Conservation (phyloP, 495 filamentous ascomycete species). For the Delitschia confertaspora region DNA sequence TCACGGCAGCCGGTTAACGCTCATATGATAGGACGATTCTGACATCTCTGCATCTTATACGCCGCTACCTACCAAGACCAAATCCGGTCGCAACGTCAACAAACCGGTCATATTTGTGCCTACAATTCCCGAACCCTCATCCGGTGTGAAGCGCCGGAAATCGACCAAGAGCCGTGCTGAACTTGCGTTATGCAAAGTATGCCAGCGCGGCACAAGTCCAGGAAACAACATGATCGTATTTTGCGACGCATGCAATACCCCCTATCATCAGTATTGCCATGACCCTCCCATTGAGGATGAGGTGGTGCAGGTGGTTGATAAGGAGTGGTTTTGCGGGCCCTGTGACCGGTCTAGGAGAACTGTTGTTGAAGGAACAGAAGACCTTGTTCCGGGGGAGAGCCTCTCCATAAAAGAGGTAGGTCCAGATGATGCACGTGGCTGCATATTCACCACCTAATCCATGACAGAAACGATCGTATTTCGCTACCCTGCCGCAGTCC, state of each 20-base stretch:
- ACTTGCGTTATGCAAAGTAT: constrained; percentile 59
- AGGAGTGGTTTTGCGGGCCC: constrained; percentile 67
- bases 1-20: not conserved
- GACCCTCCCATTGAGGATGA: constrained; percentile 68
- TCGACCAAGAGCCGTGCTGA: constrained; percentile 37
- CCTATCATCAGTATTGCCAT: constrained; percentile 90
- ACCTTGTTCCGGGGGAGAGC: constrained; percentile 38
- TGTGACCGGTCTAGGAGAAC: constrained; percentile 41
- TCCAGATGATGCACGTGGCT: not conserved
- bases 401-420: constrained; percentile 29
- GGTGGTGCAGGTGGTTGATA: constrained; percentile 55
- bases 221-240: constrained; percentile 82
- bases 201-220: constrained; percentile 67
- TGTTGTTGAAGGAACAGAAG: constrained; percentile 17
- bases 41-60: constrained; percentile 45
- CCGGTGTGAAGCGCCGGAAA: constrained; percentile 38
- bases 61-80: constrained; percentile 57
- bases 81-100: constrained; percentile 73
- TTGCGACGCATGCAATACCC: constrained; percentile 81
- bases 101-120: constrained; percentile 66
- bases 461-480: constrained; percentile 41
- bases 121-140: constrained; percentile 37
- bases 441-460: constrained; percentile 4
- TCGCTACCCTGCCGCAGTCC: constrained; percentile 37
- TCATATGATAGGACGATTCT: constrained; percentile 32